Conservation (phyloP, 371 early-diverging fungal species). For the Zychaea mexicana region DNA sequence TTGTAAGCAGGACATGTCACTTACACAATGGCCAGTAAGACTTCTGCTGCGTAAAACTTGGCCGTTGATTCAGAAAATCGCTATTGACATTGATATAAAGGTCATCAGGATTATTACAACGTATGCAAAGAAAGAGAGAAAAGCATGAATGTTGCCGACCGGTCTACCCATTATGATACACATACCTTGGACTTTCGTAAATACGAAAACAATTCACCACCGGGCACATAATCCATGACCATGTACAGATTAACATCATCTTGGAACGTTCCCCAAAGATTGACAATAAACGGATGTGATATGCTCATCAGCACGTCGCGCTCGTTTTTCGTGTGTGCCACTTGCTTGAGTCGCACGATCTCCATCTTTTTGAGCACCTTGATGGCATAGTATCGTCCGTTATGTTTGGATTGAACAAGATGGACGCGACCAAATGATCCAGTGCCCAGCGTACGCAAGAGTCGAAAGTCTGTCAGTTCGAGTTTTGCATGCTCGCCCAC, state of each 20-base stretch:
- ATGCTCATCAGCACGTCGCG: constrained; percentile 83
- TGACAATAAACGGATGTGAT: constrained; percentile 91
- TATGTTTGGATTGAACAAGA: constrained; percentile 80
- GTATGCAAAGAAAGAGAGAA: no score
- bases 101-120: not conserved
- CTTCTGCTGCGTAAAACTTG: constrained; percentile 78
- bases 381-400: constrained; percentile 89
- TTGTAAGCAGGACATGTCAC: not conserved
- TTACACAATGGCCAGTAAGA: constrained; percentile 70
- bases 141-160: no score
- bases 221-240: constrained; percentile 94
- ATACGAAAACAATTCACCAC: constrained; percentile 91
- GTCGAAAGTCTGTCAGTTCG: constrained; percentile 64
- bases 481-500: constrained; percentile 45
- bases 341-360: constrained; percentile 93
- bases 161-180: no score
- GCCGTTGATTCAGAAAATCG: constrained; percentile 92
- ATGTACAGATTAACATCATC: constrained; percentile 85
- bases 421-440: constrained; percentile 99
- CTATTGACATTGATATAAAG: constrained; percentile 48
- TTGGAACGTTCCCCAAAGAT: constrained; percentile 85
- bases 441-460: constrained; percentile 88
- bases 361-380: constrained; percentile 91
- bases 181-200: constrained; percentile 46
- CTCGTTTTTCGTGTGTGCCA: constrained; percentile 91